Evolutionary conservation across 257 asterid genomes (phyloP), one percentile per base, ranked within the genome.

Genomic region (Orobanche coerulescens): DNA sequence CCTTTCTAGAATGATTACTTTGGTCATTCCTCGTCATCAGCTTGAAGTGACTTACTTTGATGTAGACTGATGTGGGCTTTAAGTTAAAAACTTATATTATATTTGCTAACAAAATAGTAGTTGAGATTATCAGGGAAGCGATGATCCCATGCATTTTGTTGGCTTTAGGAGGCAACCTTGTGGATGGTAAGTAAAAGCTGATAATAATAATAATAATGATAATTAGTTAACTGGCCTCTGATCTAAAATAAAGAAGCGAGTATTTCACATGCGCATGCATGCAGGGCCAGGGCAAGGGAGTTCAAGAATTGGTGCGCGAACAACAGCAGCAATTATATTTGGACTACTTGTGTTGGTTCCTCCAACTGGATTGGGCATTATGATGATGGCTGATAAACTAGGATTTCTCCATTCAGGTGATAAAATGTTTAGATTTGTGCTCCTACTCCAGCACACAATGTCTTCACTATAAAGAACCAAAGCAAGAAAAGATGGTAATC

Each of bases 101-200:
- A 46, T 19, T 40, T 60, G 39, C 68, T 64, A 44, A 73, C 51
- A 31, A 30, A 49, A 31, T 34, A 18, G 19, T 57, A 55, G 16
- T 46, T 84, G 43, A 56, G 12, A 46, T 85, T 71, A 40, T 58
- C 88, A 93, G 98, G 75, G 97, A 89, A 23, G 99, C 99, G 52
- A 93, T 89, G 96, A 89, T 93, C 62, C 99, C 99, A 16, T 89
- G 97, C 84, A 93, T 93, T 78, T 65, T 93, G 66, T 68, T 93
- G 88, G 99, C 99, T 58, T 71, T 93, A 79, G 99, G 97, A 70
- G 99, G 99, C 76, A 93, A 93, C 82, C 96, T 93, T 5, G n/a
- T n/a, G n/a, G n/a, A n/a, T n/a, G n/a, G n/a, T n/a, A n/a, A n/a
- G n/a, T n/a, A n/a, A n/a, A n/a, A n/a, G n/a, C n/a, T n/a, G n/a